These are phyloP conservation scores for Aspergillus thermomutatus DNA, from an alignment of 2,329 filamentous ascomycete species.

Conservation along the genomic window DNA sequence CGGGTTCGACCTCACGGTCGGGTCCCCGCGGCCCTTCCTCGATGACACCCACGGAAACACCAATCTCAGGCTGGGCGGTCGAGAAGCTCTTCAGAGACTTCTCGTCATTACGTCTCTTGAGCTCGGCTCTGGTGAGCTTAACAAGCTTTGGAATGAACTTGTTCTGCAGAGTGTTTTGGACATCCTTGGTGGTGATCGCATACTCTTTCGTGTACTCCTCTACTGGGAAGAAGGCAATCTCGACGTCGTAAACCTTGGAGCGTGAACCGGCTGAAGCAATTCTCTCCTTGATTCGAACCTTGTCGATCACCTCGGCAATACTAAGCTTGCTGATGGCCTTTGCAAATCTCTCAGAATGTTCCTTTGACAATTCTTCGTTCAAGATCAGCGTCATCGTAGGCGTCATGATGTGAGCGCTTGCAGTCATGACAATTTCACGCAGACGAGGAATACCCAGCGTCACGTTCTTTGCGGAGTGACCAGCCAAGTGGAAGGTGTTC, in stretches of 20 bases:
- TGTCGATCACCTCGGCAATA: slow-evolving; percentile 78
- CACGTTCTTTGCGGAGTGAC: slow-evolving; percentile 97
- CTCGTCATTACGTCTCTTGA: slow-evolving; percentile 70
- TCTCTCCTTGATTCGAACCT: slow-evolving; percentile 74
- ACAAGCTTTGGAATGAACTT: slow-evolving; percentile 73
- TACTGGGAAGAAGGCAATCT: slow-evolving; percentile 77
- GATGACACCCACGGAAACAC: slow-evolving; percentile 57
- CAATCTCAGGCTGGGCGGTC: slow-evolving; percentile 74
- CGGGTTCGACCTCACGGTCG: slow-evolving; percentile 56
- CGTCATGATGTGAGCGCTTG: slow-evolving; percentile 82
- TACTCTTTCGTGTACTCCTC: slow-evolving; percentile 83
- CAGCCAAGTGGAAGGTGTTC: slow-evolving; percentile 99
- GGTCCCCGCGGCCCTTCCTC: slow-evolving; percentile 49
- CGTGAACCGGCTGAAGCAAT: slow-evolving; percentile 68
- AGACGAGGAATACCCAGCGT: slow-evolving; percentile 96
- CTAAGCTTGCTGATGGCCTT: slow-evolving; percentile 88
- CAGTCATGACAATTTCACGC: slow-evolving; percentile 97
- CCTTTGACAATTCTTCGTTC: slow-evolving; percentile 65
- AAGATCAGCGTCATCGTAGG: slow-evolving; percentile 72
- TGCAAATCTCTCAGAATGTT: slow-evolving; percentile 73
- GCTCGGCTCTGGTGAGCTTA: slow-evolving; percentile 67
- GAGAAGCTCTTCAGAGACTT: slow-evolving; percentile 55
- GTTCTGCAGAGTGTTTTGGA: slow-evolving; percentile 74
- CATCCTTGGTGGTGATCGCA: slow-evolving; percentile 73
- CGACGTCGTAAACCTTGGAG: slow-evolving; percentile 81